Percentiles rank a stretch among this genome's conserved stretches.
These are phyloP conservation scores for Huntiella savannae DNA, from an alignment of 2,329 filamentous ascomycete genomes.

Conservation along the genomic window DNA sequence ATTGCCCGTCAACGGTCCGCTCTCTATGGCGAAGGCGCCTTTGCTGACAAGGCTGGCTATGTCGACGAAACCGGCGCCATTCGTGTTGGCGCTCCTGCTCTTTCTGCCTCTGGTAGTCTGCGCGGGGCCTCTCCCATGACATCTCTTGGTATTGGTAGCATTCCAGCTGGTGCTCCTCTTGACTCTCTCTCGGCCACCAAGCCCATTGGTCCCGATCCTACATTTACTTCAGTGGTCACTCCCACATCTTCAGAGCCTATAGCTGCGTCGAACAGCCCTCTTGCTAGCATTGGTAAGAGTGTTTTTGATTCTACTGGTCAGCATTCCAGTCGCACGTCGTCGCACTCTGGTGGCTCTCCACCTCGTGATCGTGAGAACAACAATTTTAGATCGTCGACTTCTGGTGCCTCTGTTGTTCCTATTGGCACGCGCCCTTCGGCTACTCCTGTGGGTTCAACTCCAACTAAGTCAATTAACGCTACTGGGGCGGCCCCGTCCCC, in stretches of 20 bases:
- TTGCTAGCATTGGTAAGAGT: constrained; percentile 44
- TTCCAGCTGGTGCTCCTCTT: constrained; percentile 20
- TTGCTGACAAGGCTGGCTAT: constrained; percentile 47
- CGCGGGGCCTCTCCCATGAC: constrained; percentile 65
- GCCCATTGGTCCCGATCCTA: constrained; percentile 15
- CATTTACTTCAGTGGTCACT: background rate
- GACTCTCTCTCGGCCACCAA: constrained; percentile 25
- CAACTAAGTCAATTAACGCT: constrained; percentile 26
- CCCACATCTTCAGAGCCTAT: constrained; percentile 4
- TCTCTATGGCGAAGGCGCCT: constrained; percentile 62
- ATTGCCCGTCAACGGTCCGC: constrained; percentile 92
- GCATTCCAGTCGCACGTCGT: constrained; percentile 49
- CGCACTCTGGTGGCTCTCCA: constrained; percentile 64
- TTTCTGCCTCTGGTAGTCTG: constrained; percentile 41
- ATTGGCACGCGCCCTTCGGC: constrained; percentile 75
- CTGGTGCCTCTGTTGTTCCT: constrained; percentile 55
- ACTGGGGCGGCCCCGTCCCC: constrained; percentile 35
- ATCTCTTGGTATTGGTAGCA: constrained; percentile 33
- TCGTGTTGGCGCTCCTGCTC: constrained; percentile 46
- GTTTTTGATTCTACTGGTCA: constrained; percentile 45
- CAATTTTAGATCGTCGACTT: constrained; percentile 29
- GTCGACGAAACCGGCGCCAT: constrained; percentile 47
- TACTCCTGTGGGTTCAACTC: constrained; percentile 28
- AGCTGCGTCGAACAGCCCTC: constrained; percentile 50
- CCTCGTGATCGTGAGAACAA: constrained; percentile 40